These are phyloP conservation scores for Rhizophora apiculata DNA, from an alignment of 345 rosid genomes.

Conservation along the genomic window DNA sequence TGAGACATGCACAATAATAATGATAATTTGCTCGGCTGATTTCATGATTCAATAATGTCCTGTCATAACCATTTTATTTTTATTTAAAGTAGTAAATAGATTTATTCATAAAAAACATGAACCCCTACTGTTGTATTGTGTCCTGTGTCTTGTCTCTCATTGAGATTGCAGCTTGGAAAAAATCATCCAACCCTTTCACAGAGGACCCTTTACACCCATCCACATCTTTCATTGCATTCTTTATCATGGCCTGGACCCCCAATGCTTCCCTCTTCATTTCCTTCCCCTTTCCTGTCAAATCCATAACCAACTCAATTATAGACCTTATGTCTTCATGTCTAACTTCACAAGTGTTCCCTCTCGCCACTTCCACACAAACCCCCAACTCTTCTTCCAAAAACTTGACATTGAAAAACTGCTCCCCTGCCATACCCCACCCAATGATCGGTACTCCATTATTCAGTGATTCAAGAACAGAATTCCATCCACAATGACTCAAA, in stretches of 20 bases:
- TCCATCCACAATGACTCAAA: slow-evolving; percentile 85
- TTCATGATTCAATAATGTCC: too few relatives aligned
- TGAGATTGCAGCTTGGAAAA: slow-evolving; percentile 4
- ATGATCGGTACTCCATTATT: slow-evolving; percentile 61
- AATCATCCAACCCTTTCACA: slow-evolving; percentile 11
- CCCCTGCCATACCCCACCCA: slow-evolving; percentile 79
- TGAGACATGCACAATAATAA: too few relatives aligned
- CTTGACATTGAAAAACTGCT: slow-evolving; percentile 68
- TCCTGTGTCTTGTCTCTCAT: background rate
- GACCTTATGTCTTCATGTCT: slow-evolving; percentile 33
- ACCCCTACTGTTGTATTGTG: too few relatives aligned
- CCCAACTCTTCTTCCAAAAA: slow-evolving; percentile 52
- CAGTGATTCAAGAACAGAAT: slow-evolving; percentile 64
- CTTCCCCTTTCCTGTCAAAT: slow-evolving; percentile 38
- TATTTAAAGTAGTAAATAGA: too few relatives aligned
- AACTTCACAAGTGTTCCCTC: slow-evolving; percentile 56
- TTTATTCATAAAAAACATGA: too few relatives aligned
- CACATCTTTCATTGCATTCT: slow-evolving; percentile 31
- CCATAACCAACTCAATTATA: slow-evolving; percentile 54
- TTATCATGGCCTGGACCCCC: slow-evolving; percentile 33
- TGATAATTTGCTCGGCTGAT: too few relatives aligned
- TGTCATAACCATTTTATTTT: too few relatives aligned
- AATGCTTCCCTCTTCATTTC: slow-evolving; percentile 44
- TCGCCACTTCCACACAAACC: slow-evolving; percentile 57
- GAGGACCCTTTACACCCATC: slow-evolving; percentile 31